Conservation (phyloP, 257 asterid genomes). For the Petrea volubilis region DNA sequence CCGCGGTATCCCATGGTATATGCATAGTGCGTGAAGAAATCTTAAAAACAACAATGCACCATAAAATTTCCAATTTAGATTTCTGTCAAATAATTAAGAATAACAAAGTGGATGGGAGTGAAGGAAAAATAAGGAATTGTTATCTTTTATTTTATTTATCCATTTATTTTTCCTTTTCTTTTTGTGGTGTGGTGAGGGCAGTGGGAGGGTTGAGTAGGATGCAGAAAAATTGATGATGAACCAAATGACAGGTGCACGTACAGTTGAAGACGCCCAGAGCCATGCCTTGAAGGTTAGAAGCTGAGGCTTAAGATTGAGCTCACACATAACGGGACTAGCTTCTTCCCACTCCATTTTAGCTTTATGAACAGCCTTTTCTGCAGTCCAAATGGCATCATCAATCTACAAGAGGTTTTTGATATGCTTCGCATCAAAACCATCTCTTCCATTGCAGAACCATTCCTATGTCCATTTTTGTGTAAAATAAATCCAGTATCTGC, state of each 20-base stretch:
- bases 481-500: neutral
- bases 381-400: slow-evolving; percentile 88
- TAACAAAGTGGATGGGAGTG: neutral
- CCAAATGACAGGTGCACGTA: slow-evolving; percentile 34
- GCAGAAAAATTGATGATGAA: neutral
- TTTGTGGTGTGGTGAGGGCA: too few species aligned
- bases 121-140: too few species aligned
- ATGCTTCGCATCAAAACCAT: slow-evolving; percentile 27
- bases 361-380: slow-evolving; percentile 65
- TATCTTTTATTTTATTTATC: too few species aligned
- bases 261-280: slow-evolving; percentile 95
- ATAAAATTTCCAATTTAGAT: neutral
- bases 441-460: slow-evolving; percentile 19
- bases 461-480: neutral
- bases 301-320: slow-evolving; percentile 63
- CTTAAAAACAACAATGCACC: slow-evolving; percentile 38
- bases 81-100: neutral
- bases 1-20: slow-evolving; percentile 82
- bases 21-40: slow-evolving; percentile 96
- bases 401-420: slow-evolving; percentile 53
- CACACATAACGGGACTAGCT: slow-evolving; percentile 47
- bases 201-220: slow-evolving; percentile 1
- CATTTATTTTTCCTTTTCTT: too few species aligned
- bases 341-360: slow-evolving; percentile 72
- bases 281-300: slow-evolving; percentile 63